Conservation (phyloP, 1,284 basidiomycete species). For the Gymnopus androsaceus region DNA sequence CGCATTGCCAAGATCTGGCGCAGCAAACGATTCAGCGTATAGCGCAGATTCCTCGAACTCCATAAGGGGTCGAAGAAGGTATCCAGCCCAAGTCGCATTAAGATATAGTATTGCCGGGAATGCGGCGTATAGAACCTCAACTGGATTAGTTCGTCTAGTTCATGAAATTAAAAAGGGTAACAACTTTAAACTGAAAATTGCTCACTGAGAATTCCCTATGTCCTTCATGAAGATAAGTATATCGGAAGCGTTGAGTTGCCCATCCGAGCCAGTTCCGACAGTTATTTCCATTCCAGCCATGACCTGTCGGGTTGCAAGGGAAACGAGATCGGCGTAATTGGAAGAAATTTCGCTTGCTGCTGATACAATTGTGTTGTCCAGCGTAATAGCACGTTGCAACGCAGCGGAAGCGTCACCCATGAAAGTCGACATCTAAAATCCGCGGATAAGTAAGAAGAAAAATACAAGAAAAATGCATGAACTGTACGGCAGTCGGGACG, state of each 20-base stretch:
- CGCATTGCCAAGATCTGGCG: conserved; percentile 31
- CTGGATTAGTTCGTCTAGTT: conserved; percentile 54
- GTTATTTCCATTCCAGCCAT: too few species aligned
- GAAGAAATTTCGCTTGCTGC: conserved; percentile 15
- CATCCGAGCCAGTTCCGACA: too few species aligned
- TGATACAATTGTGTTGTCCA: conserved; percentile 8
- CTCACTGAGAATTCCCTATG: conserved; percentile 22
- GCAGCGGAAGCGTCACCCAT: conserved; percentile 1
- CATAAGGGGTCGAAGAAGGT: conserved; percentile 41
- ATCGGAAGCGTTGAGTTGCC: too few species aligned
- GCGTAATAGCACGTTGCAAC: conserved; percentile 1
- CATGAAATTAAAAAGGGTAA: conserved; percentile 25
- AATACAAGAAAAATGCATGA: not conserved
- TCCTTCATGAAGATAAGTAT: too few species aligned
- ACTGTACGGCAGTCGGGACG: not conserved
- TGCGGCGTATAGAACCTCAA: conserved; percentile 58
- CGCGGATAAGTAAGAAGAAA: not conserved
- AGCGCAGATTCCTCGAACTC: conserved; percentile 32
- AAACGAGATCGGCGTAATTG: conserved; percentile 38
- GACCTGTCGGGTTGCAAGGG: conserved; percentile 41
- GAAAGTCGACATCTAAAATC: not conserved
- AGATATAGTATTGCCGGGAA: conserved; percentile 55
- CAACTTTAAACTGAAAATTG: too few species aligned
- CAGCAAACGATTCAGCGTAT: conserved; percentile 29
- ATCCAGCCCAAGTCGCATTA: conserved; percentile 39